Percentiles rank a stretch among this genome's conserved stretches.
Conservation (phyloP, 2,329 filamentous ascomycete species). For the Saccharata proteae region DNA sequence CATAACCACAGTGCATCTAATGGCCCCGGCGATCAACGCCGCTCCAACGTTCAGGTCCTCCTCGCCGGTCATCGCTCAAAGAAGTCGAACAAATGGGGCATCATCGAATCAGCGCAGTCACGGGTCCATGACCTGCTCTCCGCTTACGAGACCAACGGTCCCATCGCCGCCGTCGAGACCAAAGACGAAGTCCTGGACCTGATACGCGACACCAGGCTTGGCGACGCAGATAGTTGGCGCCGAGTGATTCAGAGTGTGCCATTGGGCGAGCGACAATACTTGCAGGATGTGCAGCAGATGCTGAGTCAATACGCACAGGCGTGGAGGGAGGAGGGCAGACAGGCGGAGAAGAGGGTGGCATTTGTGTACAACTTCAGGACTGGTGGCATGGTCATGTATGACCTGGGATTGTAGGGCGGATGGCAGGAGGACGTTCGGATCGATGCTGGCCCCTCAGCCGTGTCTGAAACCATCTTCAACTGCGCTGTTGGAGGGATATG, state of each 20-base stretch:
- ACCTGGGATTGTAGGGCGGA: constrained; percentile 46
- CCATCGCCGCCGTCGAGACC: constrained; percentile 79
- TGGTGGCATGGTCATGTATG: constrained; percentile 74
- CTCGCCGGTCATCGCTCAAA: constrained; percentile 74
- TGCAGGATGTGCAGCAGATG: constrained; percentile 70
- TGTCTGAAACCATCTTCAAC: too few relatives aligned
- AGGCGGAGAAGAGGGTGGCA: constrained; percentile 47
- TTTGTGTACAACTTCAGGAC: constrained; percentile 91
- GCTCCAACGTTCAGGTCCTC: constrained; percentile 66
- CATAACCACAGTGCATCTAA: constrained; percentile 7
- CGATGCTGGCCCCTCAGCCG: too few relatives aligned
- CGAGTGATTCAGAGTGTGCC: constrained; percentile 66
- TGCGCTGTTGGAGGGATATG: too few relatives aligned
- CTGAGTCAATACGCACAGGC: constrained; percentile 50
- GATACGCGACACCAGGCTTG: constrained; percentile 61
- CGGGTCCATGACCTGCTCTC: constrained; percentile 51
- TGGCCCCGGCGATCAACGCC: constrained; percentile 13
- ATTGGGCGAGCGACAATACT: constrained; percentile 66
- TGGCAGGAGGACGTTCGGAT: too few relatives aligned
- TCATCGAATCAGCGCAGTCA: constrained; percentile 63
- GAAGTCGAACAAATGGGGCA: constrained; percentile 77
- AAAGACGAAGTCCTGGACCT: constrained; percentile 70
- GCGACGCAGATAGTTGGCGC: constrained; percentile 75
- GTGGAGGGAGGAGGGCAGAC: constrained; percentile 35
- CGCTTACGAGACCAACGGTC: constrained; percentile 56